These are phyloP conservation scores for Chalara sp. DNA, from an alignment of 2,329 filamentous ascomycete genomes.

Conservation along the genomic window DNA sequence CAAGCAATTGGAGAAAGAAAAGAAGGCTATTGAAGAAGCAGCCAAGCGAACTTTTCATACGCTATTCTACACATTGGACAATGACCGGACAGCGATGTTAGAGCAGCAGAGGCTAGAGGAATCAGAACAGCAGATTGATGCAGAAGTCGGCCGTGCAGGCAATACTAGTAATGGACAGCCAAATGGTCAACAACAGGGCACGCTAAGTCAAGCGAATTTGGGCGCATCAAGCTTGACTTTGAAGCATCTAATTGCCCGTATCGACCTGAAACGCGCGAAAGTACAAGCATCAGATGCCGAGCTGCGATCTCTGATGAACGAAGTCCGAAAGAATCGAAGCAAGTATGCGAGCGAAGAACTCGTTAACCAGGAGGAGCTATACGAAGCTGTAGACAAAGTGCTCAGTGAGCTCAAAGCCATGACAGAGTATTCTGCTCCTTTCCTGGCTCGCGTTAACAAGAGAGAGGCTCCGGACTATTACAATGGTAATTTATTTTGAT, in stretches of 20 bases:
- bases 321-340: conserved; percentile 94
- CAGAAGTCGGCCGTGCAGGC: conserved; percentile 74
- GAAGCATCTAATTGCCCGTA: conserved; percentile 93
- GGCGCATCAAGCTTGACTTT: conserved; percentile 92
- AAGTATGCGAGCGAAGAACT: conserved; percentile 99
- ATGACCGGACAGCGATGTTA: conserved; percentile 91
- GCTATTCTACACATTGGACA: conserved; percentile 90
- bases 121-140: conserved; percentile 91
- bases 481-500: conserved; percentile 54
- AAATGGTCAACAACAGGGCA: conserved; percentile 67
- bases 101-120: conserved; percentile 97
- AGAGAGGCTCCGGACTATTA: conserved; percentile 95
- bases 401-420: conserved; percentile 94
- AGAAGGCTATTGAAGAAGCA: conserved; percentile 82
- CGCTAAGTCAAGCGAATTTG: conserved; percentile 86
- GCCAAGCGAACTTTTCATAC: conserved; percentile 89
- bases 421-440: conserved; percentile 95
- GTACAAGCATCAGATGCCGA: conserved; percentile 92
- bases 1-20: conserved; percentile 87
- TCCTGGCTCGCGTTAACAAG: conserved; percentile 91
- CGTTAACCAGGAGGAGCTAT: conserved; percentile 94
- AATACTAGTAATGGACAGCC: conserved; percentile 43
- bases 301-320: conserved; percentile 86
- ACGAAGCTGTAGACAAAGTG: conserved; percentile 94
- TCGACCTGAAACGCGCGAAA: conserved; percentile 85